Percentiles rank a stretch among this genome's conserved stretches.
These are phyloP conservation scores for Boletus vinaceobasis DNA, from an alignment of 768 basidiomycete species.

Conservation along the genomic window DNA sequence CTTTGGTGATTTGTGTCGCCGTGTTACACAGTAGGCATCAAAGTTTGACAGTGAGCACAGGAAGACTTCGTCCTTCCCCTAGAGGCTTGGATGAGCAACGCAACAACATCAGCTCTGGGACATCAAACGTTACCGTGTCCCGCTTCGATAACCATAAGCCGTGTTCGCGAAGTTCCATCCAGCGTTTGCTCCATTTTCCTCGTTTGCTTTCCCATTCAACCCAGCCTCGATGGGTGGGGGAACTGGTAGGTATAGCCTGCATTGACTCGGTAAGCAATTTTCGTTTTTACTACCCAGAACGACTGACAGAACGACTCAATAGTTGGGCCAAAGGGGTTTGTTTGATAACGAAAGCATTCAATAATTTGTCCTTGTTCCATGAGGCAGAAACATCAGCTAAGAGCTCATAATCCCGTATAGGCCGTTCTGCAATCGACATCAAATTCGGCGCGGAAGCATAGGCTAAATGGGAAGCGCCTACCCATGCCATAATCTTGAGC, in stretches of 20 bases:
- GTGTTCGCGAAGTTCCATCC: constrained; percentile 84
- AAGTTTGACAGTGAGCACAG: constrained; percentile 87
- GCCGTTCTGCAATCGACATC: constrained; percentile 62
- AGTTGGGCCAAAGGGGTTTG: constrained; percentile 60
- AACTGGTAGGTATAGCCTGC: constrained; percentile 47
- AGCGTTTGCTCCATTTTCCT: constrained; percentile 94
- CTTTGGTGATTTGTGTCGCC: constrained; percentile 78
- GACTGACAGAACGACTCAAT: constrained; percentile 58
- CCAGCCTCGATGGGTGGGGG: constrained; percentile 51
- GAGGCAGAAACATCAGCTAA: constrained; percentile 74
- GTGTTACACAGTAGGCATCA: constrained; percentile 80
- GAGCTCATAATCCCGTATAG: constrained; percentile 84
- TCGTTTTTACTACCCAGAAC: constrained; percentile 26
- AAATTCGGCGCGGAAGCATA: constrained; percentile 6
- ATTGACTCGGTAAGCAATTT: constrained; percentile 41
- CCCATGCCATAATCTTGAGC: constrained; percentile 93
- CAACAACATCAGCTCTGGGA: neutral
- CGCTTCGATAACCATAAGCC: constrained; percentile 85
- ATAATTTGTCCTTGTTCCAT: constrained; percentile 81
- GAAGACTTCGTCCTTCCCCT: constrained; percentile 83
- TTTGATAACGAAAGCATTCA: constrained; percentile 80
- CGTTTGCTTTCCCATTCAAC: constrained; percentile 89
- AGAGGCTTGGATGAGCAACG: constrained; percentile 7
- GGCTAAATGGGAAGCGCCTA: constrained; percentile 34
- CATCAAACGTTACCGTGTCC: constrained; percentile 59